A percentile compares a stretch with the other conserved stretches of the same genome.
These are phyloP conservation scores for Nidula niveotomentosa DNA, from an alignment of 1,284 basidiomycete genomes.

Conservation along the genomic window DNA sequence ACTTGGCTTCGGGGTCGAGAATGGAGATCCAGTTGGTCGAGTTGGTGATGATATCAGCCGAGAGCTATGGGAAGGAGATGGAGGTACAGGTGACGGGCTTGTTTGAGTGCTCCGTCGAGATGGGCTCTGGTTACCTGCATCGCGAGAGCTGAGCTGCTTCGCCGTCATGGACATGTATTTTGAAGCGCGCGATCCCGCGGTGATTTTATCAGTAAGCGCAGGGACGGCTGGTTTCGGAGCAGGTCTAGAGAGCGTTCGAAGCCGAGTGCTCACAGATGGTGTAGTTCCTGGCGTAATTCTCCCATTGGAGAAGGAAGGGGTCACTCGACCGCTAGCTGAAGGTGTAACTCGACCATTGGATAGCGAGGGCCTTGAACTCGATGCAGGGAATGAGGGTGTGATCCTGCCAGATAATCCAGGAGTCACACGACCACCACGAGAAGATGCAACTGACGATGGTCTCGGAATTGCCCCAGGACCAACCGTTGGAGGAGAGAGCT, in stretches of 20 bases:
- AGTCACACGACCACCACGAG: constrained; percentile 57
- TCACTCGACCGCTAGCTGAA: constrained; percentile 36
- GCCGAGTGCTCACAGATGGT: constrained; percentile 30
- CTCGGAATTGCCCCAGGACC: constrained; percentile 51
- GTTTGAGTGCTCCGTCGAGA: constrained; percentile 13
- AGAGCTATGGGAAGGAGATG: constrained; percentile 17
- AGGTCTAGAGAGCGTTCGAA: constrained; percentile 28
- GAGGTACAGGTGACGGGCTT: background rate
- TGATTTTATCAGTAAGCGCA: constrained; percentile 49
- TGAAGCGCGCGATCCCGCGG: constrained; percentile 80
- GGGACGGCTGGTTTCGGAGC: constrained; percentile 20
- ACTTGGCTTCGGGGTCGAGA: constrained; percentile 61
- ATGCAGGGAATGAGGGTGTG: constrained; percentile 45
- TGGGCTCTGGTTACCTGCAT: constrained; percentile 29
- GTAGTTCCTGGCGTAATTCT: constrained; percentile 31
- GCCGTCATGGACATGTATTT: constrained; percentile 84
- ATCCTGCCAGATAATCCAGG: constrained; percentile 42
- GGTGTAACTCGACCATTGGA: constrained; percentile 46
- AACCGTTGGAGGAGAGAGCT: constrained; percentile 79
- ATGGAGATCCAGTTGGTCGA: constrained; percentile 47
- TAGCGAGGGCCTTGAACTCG: constrained; percentile 28
- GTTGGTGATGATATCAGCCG: constrained; percentile 37
- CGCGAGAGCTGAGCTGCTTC: constrained; percentile 65
- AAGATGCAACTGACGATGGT: constrained; percentile 81
- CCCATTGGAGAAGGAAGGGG: constrained; percentile 36